Conservation (phyloP, 2,329 filamentous ascomycete genomes). For the Aureobasidium mangrovei region DNA sequence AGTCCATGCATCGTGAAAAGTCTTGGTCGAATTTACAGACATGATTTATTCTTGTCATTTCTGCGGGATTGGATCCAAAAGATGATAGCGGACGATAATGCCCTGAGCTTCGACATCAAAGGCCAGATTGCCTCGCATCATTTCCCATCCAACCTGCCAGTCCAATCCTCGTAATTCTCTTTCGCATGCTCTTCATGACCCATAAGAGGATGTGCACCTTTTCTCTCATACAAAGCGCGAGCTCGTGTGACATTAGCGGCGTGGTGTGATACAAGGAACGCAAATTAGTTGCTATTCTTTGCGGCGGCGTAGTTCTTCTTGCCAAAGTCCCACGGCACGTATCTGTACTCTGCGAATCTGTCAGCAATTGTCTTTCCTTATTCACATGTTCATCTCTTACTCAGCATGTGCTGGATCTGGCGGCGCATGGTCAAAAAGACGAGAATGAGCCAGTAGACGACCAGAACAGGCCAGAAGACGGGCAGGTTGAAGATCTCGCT, state of each 20-base stretch:
- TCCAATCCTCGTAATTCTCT: not conserved
- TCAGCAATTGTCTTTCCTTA: not conserved
- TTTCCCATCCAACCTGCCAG: no score
- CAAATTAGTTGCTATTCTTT: slow-evolving; percentile 20
- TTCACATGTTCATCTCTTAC: slow-evolving; percentile 58
- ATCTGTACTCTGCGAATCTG: slow-evolving; percentile 20
- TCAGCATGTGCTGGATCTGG: slow-evolving; percentile 99
- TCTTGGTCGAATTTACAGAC: no score
- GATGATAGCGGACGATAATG: no score
- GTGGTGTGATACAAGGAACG: not conserved
- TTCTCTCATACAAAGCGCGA: not conserved
- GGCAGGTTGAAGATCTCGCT: slow-evolving; percentile 92
- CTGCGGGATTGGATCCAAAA: no score
- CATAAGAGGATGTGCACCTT: not conserved
- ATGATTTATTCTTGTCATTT: no score
- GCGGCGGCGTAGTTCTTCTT: slow-evolving; percentile 28
- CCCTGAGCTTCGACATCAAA: no score
- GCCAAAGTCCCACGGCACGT: slow-evolving; percentile 33
- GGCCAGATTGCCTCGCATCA: no score
- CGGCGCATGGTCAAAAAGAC: slow-evolving; percentile 96
- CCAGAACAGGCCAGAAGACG: slow-evolving; percentile 97
- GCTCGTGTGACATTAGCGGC: slow-evolving; percentile 3
- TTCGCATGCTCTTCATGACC: not conserved
- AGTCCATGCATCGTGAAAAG: no score
- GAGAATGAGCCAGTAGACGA: slow-evolving; percentile 97